Evolutionary conservation across 805 yeast species (phyloP).

Genomic region (Cyberlindnera veronae): DNA sequence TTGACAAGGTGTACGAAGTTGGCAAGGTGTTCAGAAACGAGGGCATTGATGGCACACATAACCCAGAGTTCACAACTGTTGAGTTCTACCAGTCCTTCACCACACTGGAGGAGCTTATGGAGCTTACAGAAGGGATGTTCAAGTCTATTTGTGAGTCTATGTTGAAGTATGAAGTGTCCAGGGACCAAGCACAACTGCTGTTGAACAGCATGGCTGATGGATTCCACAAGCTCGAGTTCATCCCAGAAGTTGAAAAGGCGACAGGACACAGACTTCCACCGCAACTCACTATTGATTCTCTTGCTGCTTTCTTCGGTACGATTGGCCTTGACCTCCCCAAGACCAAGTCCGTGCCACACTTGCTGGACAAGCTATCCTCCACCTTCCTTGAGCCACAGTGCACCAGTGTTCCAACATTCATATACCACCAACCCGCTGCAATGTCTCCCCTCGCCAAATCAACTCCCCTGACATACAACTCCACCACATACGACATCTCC

Average conservation of each 20-base stretch:
- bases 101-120: constrained; percentile 62
- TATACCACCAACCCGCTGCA: constrained; percentile 77
- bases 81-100: constrained; percentile 82
- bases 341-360: constrained; percentile 49
- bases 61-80: constrained; percentile 89
- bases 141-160: constrained; percentile 35
- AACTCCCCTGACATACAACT: constrained; percentile 28
- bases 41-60: constrained; percentile 89
- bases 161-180: constrained; percentile 7
- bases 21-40: constrained; percentile 88
- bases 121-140: constrained; percentile 58
- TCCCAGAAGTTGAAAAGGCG: constrained; percentile 53
- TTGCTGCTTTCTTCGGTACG: constrained; percentile 38
- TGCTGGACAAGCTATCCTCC: constrained; percentile 63
- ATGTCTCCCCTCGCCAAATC: constrained; percentile 90
- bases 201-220: constrained; percentile 1
- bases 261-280: constrained; percentile 51
- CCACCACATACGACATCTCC: constrained; percentile 41
- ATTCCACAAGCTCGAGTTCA: constrained; percentile 56
- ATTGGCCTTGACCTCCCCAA: constrained; percentile 29
- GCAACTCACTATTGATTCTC: constrained; percentile 35
- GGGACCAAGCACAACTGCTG: constrained; percentile 6
- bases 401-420: constrained; percentile 55
- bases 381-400: constrained; percentile 65
- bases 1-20: constrained; percentile 82